A percentile compares a stretch with the other conserved stretches of the same genome.
Conservation (phyloP, 805 yeast species). For the Yarrowia porcina region DNA sequence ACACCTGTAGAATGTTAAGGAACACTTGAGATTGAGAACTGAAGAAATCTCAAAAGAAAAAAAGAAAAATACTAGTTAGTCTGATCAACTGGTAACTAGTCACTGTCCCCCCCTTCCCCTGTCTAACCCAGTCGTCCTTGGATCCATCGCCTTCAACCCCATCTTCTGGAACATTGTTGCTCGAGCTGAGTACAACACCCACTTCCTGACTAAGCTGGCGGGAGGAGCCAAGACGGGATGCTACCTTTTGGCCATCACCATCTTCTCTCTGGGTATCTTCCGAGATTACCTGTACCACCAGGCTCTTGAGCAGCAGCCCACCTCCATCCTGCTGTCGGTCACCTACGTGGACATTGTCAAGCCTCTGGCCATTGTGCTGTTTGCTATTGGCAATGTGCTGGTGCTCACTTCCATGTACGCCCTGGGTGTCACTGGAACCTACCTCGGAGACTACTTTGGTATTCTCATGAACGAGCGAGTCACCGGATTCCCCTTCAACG, state of each 20-base stretch:
- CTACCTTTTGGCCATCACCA: conserved; percentile 75
- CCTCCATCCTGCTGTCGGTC: conserved; percentile 39
- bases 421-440: conserved; percentile 93
- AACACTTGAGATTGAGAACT: no score
- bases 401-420: conserved; percentile 86
- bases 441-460: conserved; percentile 95
- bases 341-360: conserved; percentile 48
- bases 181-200: conserved; percentile 73
- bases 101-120: not conserved
- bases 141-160: conserved; percentile 84
- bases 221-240: conserved; percentile 72
- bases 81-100: no score
- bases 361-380: conserved; percentile 52
- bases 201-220: conserved; percentile 67
- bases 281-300: conserved; percentile 70
- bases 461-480: conserved; percentile 89
- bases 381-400: conserved; percentile 71
- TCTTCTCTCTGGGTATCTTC: conserved; percentile 78
- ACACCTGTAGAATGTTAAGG: no score
- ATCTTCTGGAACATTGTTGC: conserved; percentile 94
- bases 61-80: no score
- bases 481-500: conserved; percentile 88
- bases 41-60: no score
- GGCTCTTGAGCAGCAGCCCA: conserved; percentile 71
- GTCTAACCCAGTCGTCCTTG: conserved; percentile 46